Evolutionary conservation across 2,329 filamentous ascomycete species (phyloP), one percentile per base, ranked within the genome.

Genomic region (Ophiostoma australiae): DNA sequence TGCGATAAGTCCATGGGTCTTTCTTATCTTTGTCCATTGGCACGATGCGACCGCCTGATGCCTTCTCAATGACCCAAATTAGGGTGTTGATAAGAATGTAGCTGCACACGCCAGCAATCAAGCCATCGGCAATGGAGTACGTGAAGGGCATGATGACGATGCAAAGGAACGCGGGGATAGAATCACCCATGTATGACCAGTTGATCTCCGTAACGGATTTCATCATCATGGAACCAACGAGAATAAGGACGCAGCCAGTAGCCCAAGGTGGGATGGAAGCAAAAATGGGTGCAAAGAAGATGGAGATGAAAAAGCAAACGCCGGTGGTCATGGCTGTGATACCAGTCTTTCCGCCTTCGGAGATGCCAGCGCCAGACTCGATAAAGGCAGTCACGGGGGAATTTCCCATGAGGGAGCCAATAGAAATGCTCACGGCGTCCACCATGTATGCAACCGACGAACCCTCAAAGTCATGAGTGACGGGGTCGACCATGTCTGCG

Each of bases 201-300:
- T 93, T 93, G 80, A 93, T 89, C 69, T 89, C 86, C 31, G 86
- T 88, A 69, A 91, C 89, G 76, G 91, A 89, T 10, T 89, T 88
- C 74, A 91, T 90, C 91, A 93, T 93, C 80, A 93, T 85, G 75
- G 89, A 91, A 4, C 91, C 91, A 39, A 93, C 89, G 74, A 93
- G 82, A 74, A 93, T 83, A 10, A 93, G 82, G 0, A 90, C 91
- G 73, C 89, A 89, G 5, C 91, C 91, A 0, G 91, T 93, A 0
- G 91, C 91, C 90, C 90, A 93, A 0, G 90, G 90, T 1, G 91
- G 91, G 15, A 93, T 90, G 0, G 89, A 92, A 1, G 91, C 90
- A 74, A 93, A 90, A 41, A 93, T 89, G 0, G 90, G 90, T 0
- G 90, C 90, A 75, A 93, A 91, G 81, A 93, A 92, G 72, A 93